These are phyloP conservation scores for Pythium phragmiticola DNA, from an alignment of 352 stramenopile species.

Conservation along the genomic window DNA sequence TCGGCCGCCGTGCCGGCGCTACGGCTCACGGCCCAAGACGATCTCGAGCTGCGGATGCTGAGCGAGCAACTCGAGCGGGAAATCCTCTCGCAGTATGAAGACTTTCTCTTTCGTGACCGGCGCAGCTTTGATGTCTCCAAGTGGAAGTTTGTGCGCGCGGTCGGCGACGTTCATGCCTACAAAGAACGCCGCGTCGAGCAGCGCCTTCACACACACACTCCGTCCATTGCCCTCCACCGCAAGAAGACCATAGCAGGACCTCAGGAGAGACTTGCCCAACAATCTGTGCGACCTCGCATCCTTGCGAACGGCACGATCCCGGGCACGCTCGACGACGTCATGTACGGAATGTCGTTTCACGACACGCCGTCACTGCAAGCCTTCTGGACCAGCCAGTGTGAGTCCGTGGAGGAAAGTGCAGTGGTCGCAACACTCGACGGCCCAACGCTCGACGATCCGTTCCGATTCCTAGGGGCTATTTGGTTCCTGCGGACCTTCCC, in stretches of 20 bases:
- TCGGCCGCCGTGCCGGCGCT: constrained; percentile 32
- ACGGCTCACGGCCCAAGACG: constrained; percentile 34
- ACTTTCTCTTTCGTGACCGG: not conserved
- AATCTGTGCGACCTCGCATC: not conserved
- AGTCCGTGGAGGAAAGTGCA: constrained; percentile 27
- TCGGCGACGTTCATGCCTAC: not conserved
- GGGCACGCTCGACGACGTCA: constrained; percentile 52
- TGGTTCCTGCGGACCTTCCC: constrained; percentile 11
- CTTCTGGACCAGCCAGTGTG: constrained; percentile 35
- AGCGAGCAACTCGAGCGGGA: not conserved
- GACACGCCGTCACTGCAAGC: constrained; percentile 37
- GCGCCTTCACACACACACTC: too few relatives aligned
- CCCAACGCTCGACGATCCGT: constrained; percentile 28
- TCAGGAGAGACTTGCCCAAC: not conserved
- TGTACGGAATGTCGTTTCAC: constrained; percentile 45
- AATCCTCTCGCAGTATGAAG: not conserved
- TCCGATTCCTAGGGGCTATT: constrained; percentile 36
- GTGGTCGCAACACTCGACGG: constrained; percentile 31
- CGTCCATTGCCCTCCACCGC: too few relatives aligned
- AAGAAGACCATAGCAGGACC: too few relatives aligned
- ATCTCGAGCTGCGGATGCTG: constrained; percentile 1
- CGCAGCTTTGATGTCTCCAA: not conserved
- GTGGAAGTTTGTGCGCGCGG: not conserved
- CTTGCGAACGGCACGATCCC: constrained; percentile 25
- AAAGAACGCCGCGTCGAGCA: not conserved